Evolutionary conservation across 306 rosid genomes (phyloP), one percentile per base, ranked within the genome.

Genomic region (Fagus crenata): DNA sequence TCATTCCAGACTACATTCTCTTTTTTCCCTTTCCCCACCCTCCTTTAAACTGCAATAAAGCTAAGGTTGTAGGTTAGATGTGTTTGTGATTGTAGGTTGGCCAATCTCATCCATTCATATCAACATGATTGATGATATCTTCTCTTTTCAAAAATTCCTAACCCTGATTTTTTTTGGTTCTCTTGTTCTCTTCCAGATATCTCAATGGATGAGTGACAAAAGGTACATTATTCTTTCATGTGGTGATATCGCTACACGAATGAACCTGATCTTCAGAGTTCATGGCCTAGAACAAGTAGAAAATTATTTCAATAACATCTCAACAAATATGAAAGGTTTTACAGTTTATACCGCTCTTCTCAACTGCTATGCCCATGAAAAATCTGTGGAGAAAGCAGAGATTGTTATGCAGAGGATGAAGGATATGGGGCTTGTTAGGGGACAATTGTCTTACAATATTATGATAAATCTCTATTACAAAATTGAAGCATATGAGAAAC

Each of bases 371-470:
- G 82, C 73, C 4, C 7, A 32, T 14, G 82, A 41, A 17, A 69
- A 67, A 35, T 69, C 61, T 53, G 69, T 78, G 49, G 82, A 58
- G 71, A 73, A 78, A 69, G 85, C 85, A 0, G 82, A 82, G 68
- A 58, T 58, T 6, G 35, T 46, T 1, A 51, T 73, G 85, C 80
- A 67, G 78, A 70, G 33, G 68, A 82, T 82, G 56, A 58, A 42
- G 71, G 79, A 78, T n/a, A 9, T 74, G 69, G 73, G 85, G 49
- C 53, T 82, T 3, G 37, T 53, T 13, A 49, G 32, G 67, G 40
- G 36, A 31, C 0, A 42, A 11, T 28, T 68, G 59, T 8, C 42
- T 4, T 82, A 78, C 49, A 82, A 73, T 33, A 4, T 7, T 56
- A n/a, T 78, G 69, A 78, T 82, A 8, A 77, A 22, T 37, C 18